These are phyloP conservation scores for Hebeloma cylindrosporum DNA, from an alignment of 768 basidiomycete species.

Conservation along the genomic window DNA sequence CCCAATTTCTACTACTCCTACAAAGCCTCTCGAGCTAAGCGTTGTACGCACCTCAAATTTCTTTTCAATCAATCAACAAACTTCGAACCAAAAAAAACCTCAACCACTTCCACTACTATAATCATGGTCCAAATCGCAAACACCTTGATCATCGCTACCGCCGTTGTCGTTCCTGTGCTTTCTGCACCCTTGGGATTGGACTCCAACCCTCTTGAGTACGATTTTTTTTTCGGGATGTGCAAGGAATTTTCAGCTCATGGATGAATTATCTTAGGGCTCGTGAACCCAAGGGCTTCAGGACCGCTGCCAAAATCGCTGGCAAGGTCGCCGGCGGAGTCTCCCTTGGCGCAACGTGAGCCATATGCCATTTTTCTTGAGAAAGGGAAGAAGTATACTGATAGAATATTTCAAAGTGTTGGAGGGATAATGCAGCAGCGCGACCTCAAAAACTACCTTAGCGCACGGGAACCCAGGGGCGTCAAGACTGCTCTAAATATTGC, in stretches of 20 bases:
- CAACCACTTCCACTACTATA: too few species aligned
- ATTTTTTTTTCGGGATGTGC: not conserved
- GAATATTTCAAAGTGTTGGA: not conserved
- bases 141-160: slow-evolving; percentile 8
- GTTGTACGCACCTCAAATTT: slow-evolving; percentile 9
- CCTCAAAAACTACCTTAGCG: not conserved
- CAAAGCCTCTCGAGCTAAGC: slow-evolving; percentile 9
- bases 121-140: slow-evolving; percentile 15
- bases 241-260: too few species aligned
- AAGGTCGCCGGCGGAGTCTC: slow-evolving; percentile 3
- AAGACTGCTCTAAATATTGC: not conserved
- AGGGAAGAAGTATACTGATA: not conserved
- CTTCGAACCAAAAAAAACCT: not conserved
- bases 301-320: not conserved
- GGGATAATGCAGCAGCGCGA: not conserved
- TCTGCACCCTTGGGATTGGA: too few species aligned
- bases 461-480: slow-evolving; percentile 4
- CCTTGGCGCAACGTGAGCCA: slow-evolving; percentile 1
- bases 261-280: not conserved
- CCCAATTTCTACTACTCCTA: slow-evolving; percentile 2
- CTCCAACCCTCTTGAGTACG: slow-evolving; percentile 8
- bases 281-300: slow-evolving; percentile 4
- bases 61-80: not conserved
- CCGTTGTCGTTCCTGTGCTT: slow-evolving; percentile 1
- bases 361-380: not conserved